Base-by-base conservation (phyloP, 257 asterid species). In the Ballota nigra region DNA sequence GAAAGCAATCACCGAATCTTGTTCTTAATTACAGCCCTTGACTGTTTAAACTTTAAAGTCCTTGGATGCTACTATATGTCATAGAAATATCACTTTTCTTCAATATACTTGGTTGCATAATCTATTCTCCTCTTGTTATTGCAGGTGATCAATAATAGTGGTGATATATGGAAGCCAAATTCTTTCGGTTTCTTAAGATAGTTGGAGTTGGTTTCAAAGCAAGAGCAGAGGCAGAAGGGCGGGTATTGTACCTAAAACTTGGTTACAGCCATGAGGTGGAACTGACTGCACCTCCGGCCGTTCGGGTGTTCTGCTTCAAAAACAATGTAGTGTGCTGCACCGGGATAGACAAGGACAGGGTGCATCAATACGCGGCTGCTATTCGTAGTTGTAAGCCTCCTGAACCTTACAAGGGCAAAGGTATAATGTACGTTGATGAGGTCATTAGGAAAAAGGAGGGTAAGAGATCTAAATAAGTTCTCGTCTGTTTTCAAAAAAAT, bases 191-290 rank as follows among this genome's bases (percentile, higher is more conserved):
- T 64, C 71, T 73, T 2, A 73, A 73, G 58, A 73, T 73, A 5
- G 72, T 73, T 2, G 77, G 77, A 40, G 77, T 73, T 1, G 77
- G 77, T 36, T 73, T 73, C 77, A 73, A 73, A 73, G 77, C 77
- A 38, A 63, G 77, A 53, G 77, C 77, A 38, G 72, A 73, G 71
- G 71, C 77, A 1, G 77, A 64, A 63, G 77, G 77, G 49, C 77
- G 72, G 10, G 59, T 73, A 26, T 40, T 73, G 16, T 73, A 52
- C 72, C 72, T 73, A 16, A 73, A 73, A 24, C 77, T 73, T 6
- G 77, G 77, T 1, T 73, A 73, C 8, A 73, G 77, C 59, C 77
- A 63, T 53, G 77, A 73, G 24, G 77, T 73, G 5, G 77, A 73
- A 64, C 59, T 73, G 19, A 23, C 59, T 4, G 77, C 24, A 12